Evolutionary conservation across 495 filamentous ascomycete genomes (phyloP).

Genomic region (Lasiosphaeria hispida): DNA sequence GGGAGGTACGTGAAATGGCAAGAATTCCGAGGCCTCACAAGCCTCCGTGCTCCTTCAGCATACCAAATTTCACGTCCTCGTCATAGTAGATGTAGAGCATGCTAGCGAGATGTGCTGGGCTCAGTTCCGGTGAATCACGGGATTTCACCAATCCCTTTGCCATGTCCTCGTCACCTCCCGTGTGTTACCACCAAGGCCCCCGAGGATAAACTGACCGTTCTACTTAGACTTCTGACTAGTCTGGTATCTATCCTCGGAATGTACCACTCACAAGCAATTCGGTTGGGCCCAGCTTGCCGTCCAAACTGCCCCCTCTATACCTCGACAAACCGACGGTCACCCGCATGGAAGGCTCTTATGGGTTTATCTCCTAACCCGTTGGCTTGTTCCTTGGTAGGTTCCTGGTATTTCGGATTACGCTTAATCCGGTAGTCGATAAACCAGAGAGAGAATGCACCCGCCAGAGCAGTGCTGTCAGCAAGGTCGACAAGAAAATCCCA

Average conservation of each 20-base stretch:
- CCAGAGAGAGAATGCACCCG: slow-evolving; percentile 10
- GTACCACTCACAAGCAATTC: background rate
- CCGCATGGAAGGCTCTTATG: slow-evolving; percentile 7
- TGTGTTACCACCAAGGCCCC: too few species aligned
- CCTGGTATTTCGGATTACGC: slow-evolving; percentile 7
- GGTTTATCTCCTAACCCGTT: background rate
- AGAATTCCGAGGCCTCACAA: too few species aligned
- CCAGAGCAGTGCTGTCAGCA: background rate
- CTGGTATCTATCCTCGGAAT: background rate
- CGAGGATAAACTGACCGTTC: slow-evolving; percentile 1
- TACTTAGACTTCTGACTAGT: background rate
- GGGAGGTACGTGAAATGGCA: too few species aligned
- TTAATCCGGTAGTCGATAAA: slow-evolving; percentile 17
- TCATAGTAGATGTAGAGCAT: too few species aligned
- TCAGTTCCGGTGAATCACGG: too few species aligned
- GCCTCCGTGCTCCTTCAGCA: too few species aligned
- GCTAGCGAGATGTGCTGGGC: too few species aligned
- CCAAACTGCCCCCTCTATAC: background rate
- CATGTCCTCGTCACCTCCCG: too few species aligned
- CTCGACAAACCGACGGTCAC: slow-evolving; percentile 13
- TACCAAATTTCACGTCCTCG: too few species aligned
- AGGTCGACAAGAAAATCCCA: background rate
- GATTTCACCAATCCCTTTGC: too few species aligned
- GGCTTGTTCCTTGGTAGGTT: background rate
- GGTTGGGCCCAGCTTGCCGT: background rate